Evolutionary conservation across 2,329 filamentous ascomycete genomes (phyloP), one percentile per base, ranked within the genome.

Genomic region (Achaetomium macrosporum): DNA sequence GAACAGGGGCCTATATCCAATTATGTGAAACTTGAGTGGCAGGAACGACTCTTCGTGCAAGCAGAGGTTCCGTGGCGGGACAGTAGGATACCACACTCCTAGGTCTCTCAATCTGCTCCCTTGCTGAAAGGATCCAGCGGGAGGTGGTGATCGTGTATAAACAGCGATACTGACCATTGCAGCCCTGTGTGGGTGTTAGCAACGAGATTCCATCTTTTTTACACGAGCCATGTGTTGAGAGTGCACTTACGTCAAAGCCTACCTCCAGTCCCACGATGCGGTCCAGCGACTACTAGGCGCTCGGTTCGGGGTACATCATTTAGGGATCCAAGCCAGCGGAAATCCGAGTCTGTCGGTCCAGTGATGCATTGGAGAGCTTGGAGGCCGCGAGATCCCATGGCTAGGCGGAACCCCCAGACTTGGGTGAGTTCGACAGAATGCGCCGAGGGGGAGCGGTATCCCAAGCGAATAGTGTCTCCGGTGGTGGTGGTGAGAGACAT

Each of bases 121-220:
- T 10, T 39, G 9, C 13, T 15, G 10, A 3, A 25, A 12, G 10
- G 11, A 2, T 13, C 13, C 20, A 4, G 40, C 11, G 17, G 20
- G 9, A 13, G 31, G n/a, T 10, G 17, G 29, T 15, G 41, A 31
- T 39, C 15, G 19, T n/a, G 29, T 16, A 15, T 15, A 17, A 29
- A 46, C 36, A 35, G 42, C 30, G 25, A 51, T 16, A 16, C 43
- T 46, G n/a, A 46, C 49, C 30, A 51, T 46, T 51, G 29, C 31
- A 42, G n/a, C 15, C 42, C 42, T 51, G 19, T 2, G 15, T 33
- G 2, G 12, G 9, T 11, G 3, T 44, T 4, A 44, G 33, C 17
- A 29, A 15, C 12, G 25, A n/a, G 42, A 33, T n/a, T n/a, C n/a
- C n/a, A n/a, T n/a, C n/a, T n/a, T n/a, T n/a, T n/a, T n/a, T n/a